Percentiles rank a stretch among this genome's conserved stretches.
Evolutionary conservation across 177 flowering plant species (phyloP).

Genomic region (Telopea speciosissima): DNA sequence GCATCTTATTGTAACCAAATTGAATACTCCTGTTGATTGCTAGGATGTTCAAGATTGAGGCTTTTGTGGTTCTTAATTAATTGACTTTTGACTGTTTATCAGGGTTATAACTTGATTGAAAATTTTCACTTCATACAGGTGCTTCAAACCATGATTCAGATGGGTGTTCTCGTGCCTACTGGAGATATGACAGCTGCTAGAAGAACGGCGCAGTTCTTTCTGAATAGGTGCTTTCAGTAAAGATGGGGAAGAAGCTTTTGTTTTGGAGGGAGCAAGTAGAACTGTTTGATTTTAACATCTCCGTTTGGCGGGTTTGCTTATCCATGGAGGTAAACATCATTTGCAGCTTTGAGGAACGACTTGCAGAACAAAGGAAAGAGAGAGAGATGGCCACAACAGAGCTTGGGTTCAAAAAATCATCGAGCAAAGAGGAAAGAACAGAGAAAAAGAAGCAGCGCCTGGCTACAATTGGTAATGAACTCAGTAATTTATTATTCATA

Average conservation of each 20-base stretch:
- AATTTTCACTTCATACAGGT: constrained; percentile 45
- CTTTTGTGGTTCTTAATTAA: not conserved
- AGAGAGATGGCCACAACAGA: constrained; percentile 69
- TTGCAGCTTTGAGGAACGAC: constrained; percentile 93
- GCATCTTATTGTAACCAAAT: too few relatives aligned
- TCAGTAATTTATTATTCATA: not conserved
- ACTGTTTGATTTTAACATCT: not conserved
- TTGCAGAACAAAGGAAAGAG: constrained; percentile 82
- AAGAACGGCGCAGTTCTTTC: constrained; percentile 91
- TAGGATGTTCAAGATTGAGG: not conserved
- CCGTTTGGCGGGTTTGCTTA: not conserved
- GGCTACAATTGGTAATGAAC: constrained; percentile 81
- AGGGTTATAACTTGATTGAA: constrained; percentile 1
- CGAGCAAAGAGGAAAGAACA: constrained; percentile 73
- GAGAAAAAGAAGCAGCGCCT: constrained; percentile 88
- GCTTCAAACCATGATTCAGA: constrained; percentile 87
- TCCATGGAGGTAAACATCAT: not conserved
- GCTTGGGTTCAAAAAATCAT: constrained; percentile 77
- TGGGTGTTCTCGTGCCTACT: constrained; percentile 98
- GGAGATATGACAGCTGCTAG: constrained; percentile 97
- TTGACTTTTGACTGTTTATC: constrained; percentile 6
- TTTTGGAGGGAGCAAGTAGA: not conserved
- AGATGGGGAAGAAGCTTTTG: constrained; percentile 13
- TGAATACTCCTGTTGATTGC: not conserved
- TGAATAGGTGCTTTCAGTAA: constrained; percentile 57